Conservation (phyloP, 106 monocot genomes). For the Acorus gramineus region DNA sequence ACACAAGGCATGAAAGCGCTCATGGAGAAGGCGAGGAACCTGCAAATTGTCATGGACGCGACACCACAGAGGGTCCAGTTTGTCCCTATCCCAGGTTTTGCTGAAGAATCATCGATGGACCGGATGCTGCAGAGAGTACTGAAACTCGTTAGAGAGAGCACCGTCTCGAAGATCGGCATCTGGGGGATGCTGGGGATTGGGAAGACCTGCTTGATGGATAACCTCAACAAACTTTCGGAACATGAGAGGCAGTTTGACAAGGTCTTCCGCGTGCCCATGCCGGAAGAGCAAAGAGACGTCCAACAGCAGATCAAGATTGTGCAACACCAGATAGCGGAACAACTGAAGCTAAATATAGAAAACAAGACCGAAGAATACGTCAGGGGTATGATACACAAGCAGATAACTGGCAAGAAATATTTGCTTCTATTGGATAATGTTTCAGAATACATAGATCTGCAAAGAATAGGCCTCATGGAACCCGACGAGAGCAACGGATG, state of each 20-base stretch:
- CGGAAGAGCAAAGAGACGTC: not conserved
- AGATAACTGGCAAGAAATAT: conserved; percentile 21
- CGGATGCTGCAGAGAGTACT: too few relatives aligned
- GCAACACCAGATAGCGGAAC: conserved; percentile 15
- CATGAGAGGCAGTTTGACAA: not conserved
- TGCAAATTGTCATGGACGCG: too few relatives aligned
- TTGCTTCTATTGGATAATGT: conserved; percentile 28
- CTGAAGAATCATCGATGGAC: too few relatives aligned
- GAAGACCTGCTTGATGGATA: conserved; percentile 21
- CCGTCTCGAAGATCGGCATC: too few relatives aligned
- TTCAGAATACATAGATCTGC: conserved; percentile 21
- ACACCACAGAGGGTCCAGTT: too few relatives aligned
- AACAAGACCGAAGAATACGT: conserved; percentile 7
- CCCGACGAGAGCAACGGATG: conserved; percentile 6
- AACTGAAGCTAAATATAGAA: conserved; percentile 21
- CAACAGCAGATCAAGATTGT: conserved; percentile 2
- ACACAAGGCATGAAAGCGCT: too few relatives aligned
- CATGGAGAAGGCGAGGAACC: too few relatives aligned
- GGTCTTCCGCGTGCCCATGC: conserved; percentile 13
- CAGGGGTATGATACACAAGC: conserved; percentile 12
- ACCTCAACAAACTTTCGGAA: conserved; percentile 19
- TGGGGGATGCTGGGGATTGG: conserved; percentile 30
- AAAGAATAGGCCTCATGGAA: conserved; percentile 10
- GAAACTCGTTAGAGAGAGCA: too few relatives aligned
- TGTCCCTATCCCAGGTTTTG: too few relatives aligned